Percentiles rank a stretch among this genome's conserved stretches.
Conservation (phyloP, 1,139 yeast species). For the Saccharomyces uvarum region DNA sequence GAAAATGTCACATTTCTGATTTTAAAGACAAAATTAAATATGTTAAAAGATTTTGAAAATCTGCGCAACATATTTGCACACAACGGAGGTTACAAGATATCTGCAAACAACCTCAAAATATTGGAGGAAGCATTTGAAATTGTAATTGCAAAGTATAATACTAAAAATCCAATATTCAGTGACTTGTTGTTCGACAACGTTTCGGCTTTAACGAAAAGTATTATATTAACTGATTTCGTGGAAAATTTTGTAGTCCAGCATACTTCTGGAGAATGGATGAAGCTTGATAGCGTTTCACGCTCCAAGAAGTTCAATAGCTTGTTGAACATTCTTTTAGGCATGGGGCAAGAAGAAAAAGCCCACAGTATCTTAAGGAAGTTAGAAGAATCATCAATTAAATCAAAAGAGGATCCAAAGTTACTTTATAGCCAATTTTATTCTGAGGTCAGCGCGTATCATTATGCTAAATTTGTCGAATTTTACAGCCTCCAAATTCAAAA, state of each 20-base stretch:
- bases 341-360: conserved; percentile 16
- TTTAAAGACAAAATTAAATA: conserved; percentile 16
- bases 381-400: conserved; percentile 10
- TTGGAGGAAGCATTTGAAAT: conserved; percentile 14
- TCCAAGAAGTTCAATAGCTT: conserved; percentile 12
- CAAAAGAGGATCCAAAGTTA: background rate
- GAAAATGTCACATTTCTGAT: conserved; percentile 8
- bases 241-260: conserved; percentile 9
- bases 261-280: conserved; percentile 3
- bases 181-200: conserved; percentile 15
- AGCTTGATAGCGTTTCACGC: conserved; percentile 3
- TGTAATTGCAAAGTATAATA: conserved; percentile 8
- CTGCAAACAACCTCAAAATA: background rate
- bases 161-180: conserved; percentile 7
- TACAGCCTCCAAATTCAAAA: conserved; percentile 11
- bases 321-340: conserved; percentile 1
- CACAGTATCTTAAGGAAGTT: conserved; percentile 12
- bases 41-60: conserved; percentile 17
- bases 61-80: conserved; percentile 11
- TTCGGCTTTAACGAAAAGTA: conserved; percentile 10
- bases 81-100: background rate
- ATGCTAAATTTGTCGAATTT: conserved; percentile 22
- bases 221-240: conserved; percentile 9
- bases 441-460: conserved; percentile 25
- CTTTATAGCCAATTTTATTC: conserved; percentile 5